phyloP scores from a whole-genome alignment of 1,139 yeast genomes.

The Saccharomyces uvarum region DNA sequence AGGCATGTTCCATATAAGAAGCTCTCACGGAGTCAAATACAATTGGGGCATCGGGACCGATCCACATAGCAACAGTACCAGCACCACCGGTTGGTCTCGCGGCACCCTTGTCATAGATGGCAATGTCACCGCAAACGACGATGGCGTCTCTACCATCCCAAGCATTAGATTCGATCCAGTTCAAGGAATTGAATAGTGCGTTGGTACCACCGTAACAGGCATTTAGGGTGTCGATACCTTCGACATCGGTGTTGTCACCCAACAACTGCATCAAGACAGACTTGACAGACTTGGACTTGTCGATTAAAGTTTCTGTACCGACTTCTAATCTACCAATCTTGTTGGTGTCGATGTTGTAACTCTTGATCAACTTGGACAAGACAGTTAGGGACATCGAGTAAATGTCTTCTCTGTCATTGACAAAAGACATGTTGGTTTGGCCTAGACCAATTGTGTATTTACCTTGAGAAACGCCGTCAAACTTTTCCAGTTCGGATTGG shows the following conservation, averaged over 20 bases:
- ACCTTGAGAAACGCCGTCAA: slow-evolving; percentile 83
- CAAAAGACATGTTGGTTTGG: slow-evolving; percentile 96
- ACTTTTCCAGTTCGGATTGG: slow-evolving; percentile 80
- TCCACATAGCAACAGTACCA: slow-evolving; percentile 88
- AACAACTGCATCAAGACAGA: slow-evolving; percentile 92
- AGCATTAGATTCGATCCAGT: slow-evolving; percentile 92
- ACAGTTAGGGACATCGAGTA: slow-evolving; percentile 88
- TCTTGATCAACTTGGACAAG: slow-evolving; percentile 62
- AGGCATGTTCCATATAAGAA: slow-evolving; percentile 89
- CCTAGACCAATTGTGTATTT: slow-evolving; percentile 98
- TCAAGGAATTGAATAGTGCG: slow-evolving; percentile 85
- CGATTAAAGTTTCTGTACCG: slow-evolving; percentile 95
- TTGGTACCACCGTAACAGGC: slow-evolving; percentile 99
- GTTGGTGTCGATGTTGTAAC: slow-evolving; percentile 74
- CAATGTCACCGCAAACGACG: slow-evolving; percentile 96
- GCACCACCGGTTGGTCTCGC: slow-evolving; percentile 99
- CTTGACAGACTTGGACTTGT: slow-evolving; percentile 95
- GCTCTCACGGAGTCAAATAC: slow-evolving; percentile 87
- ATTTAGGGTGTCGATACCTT: slow-evolving; percentile 92
- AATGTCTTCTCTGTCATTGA: slow-evolving; percentile 94
- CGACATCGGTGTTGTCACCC: slow-evolving; percentile 82
- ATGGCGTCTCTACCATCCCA: slow-evolving; percentile 99
- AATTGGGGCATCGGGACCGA: slow-evolving; percentile 97
- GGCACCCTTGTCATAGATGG: slow-evolving; percentile 92
- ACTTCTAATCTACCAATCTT: slow-evolving; percentile 93